phyloP scores from a whole-genome alignment of 768 basidiomycete species.

The Candolleomyces efflorescens region DNA sequence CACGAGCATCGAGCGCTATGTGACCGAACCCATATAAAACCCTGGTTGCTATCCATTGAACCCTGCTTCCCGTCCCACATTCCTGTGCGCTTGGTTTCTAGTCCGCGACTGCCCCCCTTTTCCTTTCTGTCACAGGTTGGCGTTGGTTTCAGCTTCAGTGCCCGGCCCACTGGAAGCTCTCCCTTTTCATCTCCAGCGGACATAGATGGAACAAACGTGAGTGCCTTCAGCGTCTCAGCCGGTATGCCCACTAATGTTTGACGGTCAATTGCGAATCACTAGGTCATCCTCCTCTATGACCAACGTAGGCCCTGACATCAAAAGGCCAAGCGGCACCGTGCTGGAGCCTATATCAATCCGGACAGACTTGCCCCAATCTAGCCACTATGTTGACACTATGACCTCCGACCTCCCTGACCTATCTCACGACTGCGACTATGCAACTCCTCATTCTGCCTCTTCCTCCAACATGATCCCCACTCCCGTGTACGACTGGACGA shows the following conservation, averaged over 20 bases:
- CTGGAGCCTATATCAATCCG: constrained; percentile 5
- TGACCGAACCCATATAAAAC: constrained; percentile 10
- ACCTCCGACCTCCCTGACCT: constrained; percentile 22
- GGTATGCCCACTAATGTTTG: constrained; percentile 2
- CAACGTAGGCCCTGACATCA: background rate
- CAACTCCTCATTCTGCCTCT: constrained; percentile 24
- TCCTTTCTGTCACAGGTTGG: constrained; percentile 10
- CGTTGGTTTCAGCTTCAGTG: constrained; percentile 2
- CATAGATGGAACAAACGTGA: constrained; percentile 2
- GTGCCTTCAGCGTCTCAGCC: background rate
- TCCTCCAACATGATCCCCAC: constrained; percentile 25
- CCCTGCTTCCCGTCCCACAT: constrained; percentile 3
- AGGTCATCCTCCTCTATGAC: constrained; percentile 3
- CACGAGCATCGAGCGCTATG: constrained; percentile 13
- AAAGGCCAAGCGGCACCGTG: background rate
- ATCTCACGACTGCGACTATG: constrained; percentile 19
- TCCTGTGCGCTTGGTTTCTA: background rate
- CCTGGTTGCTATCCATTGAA: background rate
- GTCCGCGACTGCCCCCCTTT: background rate
- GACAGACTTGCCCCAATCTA: constrained; percentile 3
- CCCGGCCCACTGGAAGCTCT: background rate
- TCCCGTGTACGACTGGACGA: constrained; percentile 18
- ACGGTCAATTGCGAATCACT: background rate
- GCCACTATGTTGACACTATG: constrained; percentile 1
- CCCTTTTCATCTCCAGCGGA: background rate